Evolutionary conservation across 2,329 filamentous ascomycete species (phyloP).

Genomic region (Blastomyces parvus): DNA sequence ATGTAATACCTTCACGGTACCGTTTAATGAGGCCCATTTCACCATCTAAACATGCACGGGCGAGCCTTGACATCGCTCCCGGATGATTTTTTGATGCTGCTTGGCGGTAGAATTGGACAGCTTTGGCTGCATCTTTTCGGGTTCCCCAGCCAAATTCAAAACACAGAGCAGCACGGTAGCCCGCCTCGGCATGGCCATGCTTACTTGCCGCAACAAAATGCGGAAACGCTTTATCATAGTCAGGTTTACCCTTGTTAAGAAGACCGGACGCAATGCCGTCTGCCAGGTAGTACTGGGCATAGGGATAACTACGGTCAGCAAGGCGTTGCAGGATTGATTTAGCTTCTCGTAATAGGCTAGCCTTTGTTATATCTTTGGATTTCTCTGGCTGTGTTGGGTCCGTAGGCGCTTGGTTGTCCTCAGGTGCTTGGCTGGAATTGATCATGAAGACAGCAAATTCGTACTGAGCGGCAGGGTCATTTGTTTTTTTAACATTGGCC

Average conservation of each 20-base stretch:
- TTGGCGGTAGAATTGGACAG: constrained; percentile 83
- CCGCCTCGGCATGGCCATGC: constrained; percentile 93
- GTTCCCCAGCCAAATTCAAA: constrained; percentile 99
- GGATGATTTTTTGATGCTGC: constrained; percentile 91
- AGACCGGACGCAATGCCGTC: constrained; percentile 91
- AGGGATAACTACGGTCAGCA: constrained; percentile 81
- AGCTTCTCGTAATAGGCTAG: constrained; percentile 71
- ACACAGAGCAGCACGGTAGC: constrained; percentile 83
- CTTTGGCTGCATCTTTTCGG: constrained; percentile 79
- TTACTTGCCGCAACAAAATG: constrained; percentile 90
- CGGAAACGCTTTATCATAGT: constrained; percentile 83
- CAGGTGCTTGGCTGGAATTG: constrained; percentile 54
- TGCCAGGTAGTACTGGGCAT: constrained; percentile 93
- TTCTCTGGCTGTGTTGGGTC: constrained; percentile 18
- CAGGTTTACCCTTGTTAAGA: constrained; percentile 88
- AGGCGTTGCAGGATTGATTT: constrained; percentile 80
- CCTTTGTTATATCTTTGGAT: constrained; percentile 42
- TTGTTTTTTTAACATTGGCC: constrained; percentile 94
- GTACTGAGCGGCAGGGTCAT: constrained; percentile 80
- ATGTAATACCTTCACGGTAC: constrained; percentile 87
- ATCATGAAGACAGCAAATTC: constrained; percentile 95
- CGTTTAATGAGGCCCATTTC: constrained; percentile 76
- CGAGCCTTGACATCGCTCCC: constrained; percentile 85
- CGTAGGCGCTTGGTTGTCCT: constrained; percentile 12
- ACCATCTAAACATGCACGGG: constrained; percentile 78